Evolutionary conservation across 2,329 filamentous ascomycete species (phyloP).

Genomic region (Fusarium pseudograminearum): DNA sequence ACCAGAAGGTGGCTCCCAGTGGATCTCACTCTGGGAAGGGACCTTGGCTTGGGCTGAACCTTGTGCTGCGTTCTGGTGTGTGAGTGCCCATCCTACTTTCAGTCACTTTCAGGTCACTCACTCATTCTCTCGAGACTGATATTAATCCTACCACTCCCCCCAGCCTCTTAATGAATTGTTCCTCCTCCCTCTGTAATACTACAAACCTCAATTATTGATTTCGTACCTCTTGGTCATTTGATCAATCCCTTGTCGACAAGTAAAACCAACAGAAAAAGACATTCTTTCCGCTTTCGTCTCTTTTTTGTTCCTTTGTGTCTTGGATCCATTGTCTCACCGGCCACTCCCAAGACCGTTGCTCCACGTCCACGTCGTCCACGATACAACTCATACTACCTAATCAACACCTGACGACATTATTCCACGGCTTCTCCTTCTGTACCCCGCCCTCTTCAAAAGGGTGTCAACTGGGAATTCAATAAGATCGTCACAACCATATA

Average conservation of each 20-base stretch:
- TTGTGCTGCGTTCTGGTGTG: slow-evolving; percentile 23
- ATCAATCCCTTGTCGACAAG: slow-evolving; percentile 5
- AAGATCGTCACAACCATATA: slow-evolving; percentile 22
- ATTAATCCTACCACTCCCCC: slow-evolving; percentile 39
- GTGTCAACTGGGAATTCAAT: slow-evolving; percentile 38
- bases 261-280: slow-evolving; percentile 11
- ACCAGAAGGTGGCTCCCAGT: slow-evolving; percentile 43
- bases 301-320: slow-evolving; percentile 43
- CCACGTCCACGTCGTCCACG: slow-evolving; percentile 14
- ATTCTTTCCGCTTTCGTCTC: slow-evolving; percentile 42
- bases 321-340: slow-evolving; percentile 38
- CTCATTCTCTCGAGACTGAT: slow-evolving; percentile 27
- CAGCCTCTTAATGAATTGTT: slow-evolving; percentile 26
- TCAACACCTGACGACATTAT: slow-evolving; percentile 37
- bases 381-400: slow-evolving; percentile 10
- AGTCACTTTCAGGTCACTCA: not conserved
- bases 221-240: slow-evolving; percentile 8
- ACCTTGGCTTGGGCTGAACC: slow-evolving; percentile 35
- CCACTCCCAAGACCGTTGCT: slow-evolving; percentile 34
- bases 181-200: slow-evolving; percentile 28
- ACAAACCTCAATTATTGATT: slow-evolving; percentile 36
- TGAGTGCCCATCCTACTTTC: slow-evolving; percentile 25
- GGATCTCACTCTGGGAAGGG: slow-evolving; percentile 31
- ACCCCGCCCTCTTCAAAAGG: slow-evolving; percentile 35
- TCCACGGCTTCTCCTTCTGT: slow-evolving; percentile 19